Conservation (phyloP, 2,329 filamentous ascomycete genomes). For the Sporothrix pseudoabietina region DNA sequence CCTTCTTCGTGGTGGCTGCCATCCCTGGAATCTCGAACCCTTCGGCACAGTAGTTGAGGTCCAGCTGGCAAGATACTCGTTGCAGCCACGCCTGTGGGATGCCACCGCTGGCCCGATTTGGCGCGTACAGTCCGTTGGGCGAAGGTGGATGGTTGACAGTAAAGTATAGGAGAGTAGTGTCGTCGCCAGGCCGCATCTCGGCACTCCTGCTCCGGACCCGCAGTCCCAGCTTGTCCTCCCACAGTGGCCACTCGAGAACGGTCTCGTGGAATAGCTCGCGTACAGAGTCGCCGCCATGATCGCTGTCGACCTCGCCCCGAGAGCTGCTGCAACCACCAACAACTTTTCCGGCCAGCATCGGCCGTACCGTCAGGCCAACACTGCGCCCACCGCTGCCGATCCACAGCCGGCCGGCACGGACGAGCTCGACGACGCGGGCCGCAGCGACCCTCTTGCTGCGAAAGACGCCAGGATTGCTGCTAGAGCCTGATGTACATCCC, state of each 20-base stretch:
- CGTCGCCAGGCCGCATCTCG: neutral
- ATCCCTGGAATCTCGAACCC: neutral
- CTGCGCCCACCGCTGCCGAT: constrained; percentile 28
- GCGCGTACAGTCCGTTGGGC: constrained; percentile 30
- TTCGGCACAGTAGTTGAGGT: neutral
- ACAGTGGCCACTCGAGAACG: constrained; percentile 12
- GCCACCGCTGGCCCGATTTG: neutral
- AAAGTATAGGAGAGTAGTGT: constrained; percentile 12
- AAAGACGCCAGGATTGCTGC: constrained; percentile 12
- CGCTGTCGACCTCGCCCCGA: no score
- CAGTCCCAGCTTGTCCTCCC: constrained; percentile 27
- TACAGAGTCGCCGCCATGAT: neutral
- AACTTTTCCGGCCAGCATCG: constrained; percentile 22
- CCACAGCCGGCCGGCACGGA: constrained; percentile 33
- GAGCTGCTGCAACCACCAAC: neutral
- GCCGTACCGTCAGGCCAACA: constrained; percentile 27
- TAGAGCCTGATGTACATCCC: neutral
- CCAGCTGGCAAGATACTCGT: constrained; percentile 30
- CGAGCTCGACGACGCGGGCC: constrained; percentile 31
- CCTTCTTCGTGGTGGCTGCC: neutral
- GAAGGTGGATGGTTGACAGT: constrained; percentile 28
- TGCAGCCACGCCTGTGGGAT: constrained; percentile 33
- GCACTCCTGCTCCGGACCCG: neutral
- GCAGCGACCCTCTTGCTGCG: constrained; percentile 26
- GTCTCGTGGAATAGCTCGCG: neutral